phyloP scores from a whole-genome alignment of 1,139 yeast species.

The Yamadazyma sp. region DNA sequence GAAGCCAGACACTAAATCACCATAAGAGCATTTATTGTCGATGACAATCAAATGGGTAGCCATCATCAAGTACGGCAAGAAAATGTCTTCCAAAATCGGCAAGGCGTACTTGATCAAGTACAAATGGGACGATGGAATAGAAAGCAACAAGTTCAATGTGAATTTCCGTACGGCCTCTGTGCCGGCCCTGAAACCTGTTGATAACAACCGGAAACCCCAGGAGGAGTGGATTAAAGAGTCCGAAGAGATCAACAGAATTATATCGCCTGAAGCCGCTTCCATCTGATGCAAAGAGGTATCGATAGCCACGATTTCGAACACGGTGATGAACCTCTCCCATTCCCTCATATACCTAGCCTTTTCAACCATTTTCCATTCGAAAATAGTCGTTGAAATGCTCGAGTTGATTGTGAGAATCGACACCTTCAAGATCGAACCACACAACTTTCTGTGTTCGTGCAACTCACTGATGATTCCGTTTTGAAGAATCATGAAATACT shows the following conservation, averaged over 20 bases:
- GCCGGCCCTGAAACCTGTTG: constrained; percentile 76
- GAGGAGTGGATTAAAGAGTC: constrained; percentile 54
- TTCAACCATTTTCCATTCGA: constrained; percentile 46
- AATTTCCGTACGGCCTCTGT: constrained; percentile 78
- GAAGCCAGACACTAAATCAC: constrained; percentile 50
- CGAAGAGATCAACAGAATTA: constrained; percentile 55
- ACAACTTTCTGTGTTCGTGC: constrained; percentile 72
- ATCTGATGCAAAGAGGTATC: constrained; percentile 89
- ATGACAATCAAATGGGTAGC: constrained; percentile 59
- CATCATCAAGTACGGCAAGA: constrained; percentile 63
- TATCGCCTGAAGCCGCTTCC: constrained; percentile 71
- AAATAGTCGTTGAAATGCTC: constrained; percentile 40
- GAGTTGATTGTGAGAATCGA: constrained; percentile 50
- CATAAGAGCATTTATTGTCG: constrained; percentile 53
- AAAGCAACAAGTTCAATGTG: constrained; percentile 56
- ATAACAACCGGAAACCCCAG: constrained; percentile 73
- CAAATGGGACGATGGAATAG: constrained; percentile 50
- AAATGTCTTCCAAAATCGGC: constrained; percentile 48
- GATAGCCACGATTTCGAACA: constrained; percentile 77
- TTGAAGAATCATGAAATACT: constrained; percentile 64
- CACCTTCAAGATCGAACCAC: constrained; percentile 65
- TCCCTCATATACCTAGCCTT: constrained; percentile 39
- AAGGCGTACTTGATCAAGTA: constrained; percentile 49
- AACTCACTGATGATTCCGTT: constrained; percentile 53
- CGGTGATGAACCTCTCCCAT: constrained; percentile 74